Percentiles rank a stretch among this genome's conserved stretches.
phyloP scores from a whole-genome alignment of 805 yeast species.

The Ogataea sp. region DNA sequence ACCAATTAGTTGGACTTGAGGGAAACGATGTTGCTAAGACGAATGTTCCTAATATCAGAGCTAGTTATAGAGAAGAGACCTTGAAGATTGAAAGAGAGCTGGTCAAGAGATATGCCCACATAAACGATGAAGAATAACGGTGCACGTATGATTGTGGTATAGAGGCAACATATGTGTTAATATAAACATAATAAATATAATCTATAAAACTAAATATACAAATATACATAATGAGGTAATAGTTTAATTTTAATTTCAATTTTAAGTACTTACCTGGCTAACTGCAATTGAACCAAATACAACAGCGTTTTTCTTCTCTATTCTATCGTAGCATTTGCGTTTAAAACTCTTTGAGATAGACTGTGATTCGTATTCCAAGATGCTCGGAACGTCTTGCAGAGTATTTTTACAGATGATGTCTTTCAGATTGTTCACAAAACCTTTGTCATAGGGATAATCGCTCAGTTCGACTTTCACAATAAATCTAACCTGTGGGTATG shows the following conservation, averaged over 20 bases:
- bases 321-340: conserved; percentile 11
- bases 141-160: too few relatives aligned
- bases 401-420: conserved; percentile 18
- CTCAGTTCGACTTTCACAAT: conserved; percentile 26
- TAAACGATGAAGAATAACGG: conserved; percentile 4
- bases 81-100: conserved; percentile 62
- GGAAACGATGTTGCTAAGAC: conserved; percentile 92
- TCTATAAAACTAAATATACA: too few relatives aligned
- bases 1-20: conserved; percentile 48
- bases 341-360: conserved; percentile 17
- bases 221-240: too few relatives aligned
- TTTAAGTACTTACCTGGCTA: conserved; percentile 1
- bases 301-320: conserved; percentile 18
- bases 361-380: conserved; percentile 21
- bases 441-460: conserved; percentile 30
- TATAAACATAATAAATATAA: too few relatives aligned
- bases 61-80: conserved; percentile 79
- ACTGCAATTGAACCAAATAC: conserved; percentile 15
- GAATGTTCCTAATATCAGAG: conserved; percentile 87
- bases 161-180: too few relatives aligned
- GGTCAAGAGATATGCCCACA: conserved; percentile 45
- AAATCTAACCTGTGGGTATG: conserved; percentile 22
- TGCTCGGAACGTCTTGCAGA: conserved; percentile 7
- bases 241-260: background rate
- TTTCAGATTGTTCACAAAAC: conserved; percentile 27